Evolutionary conservation across 2,329 filamentous ascomycete genomes (phyloP).

Genomic region (Apiospora arundinis): DNA sequence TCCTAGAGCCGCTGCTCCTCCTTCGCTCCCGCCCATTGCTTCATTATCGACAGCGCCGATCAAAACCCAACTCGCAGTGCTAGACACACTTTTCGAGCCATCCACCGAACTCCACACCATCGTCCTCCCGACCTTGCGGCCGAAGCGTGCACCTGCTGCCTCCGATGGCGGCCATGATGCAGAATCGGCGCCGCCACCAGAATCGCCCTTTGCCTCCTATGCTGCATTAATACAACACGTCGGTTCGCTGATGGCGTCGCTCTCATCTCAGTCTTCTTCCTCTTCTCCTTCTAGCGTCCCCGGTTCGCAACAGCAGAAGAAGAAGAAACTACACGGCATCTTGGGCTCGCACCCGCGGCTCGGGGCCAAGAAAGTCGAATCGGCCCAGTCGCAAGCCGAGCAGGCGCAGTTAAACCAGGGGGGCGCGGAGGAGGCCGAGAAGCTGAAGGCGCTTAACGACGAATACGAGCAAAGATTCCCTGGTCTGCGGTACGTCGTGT

Average conservation of each 20-base stretch:
- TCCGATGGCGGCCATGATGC: slow-evolving; percentile 66
- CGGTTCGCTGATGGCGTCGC: slow-evolving; percentile 64
- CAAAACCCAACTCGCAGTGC: slow-evolving; percentile 59
- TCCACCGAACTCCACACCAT: slow-evolving; percentile 76
- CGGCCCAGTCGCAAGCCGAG: slow-evolving; percentile 79
- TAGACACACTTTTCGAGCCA: slow-evolving; percentile 87
- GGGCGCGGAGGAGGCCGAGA: slow-evolving; percentile 59
- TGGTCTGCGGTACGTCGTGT: slow-evolving; percentile 86
- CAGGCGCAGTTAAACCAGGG: slow-evolving; percentile 72
- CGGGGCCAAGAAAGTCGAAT: slow-evolving; percentile 82
- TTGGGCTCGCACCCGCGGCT: slow-evolving; percentile 83
- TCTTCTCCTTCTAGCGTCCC: slow-evolving; percentile 41
- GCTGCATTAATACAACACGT: slow-evolving; percentile 71
- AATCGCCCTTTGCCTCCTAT: slow-evolving; percentile 69
- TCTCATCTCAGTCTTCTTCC: slow-evolving; percentile 56
- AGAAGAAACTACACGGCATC: slow-evolving; percentile 69
- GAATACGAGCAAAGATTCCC: slow-evolving; percentile 85
- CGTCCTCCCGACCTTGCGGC: slow-evolving; percentile 69
- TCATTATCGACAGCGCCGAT: slow-evolving; percentile 63
- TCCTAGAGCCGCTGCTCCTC: slow-evolving; percentile 21
- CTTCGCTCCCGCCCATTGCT: slow-evolving; percentile 62
- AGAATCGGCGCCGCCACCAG: not conserved
- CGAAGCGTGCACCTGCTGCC: slow-evolving; percentile 71
- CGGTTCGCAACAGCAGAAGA: slow-evolving; percentile 48
- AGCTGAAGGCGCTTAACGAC: slow-evolving; percentile 69